Base-by-base conservation (phyloP, 2,329 filamentous ascomycete genomes). In the Calonectria leucothoes region DNA sequence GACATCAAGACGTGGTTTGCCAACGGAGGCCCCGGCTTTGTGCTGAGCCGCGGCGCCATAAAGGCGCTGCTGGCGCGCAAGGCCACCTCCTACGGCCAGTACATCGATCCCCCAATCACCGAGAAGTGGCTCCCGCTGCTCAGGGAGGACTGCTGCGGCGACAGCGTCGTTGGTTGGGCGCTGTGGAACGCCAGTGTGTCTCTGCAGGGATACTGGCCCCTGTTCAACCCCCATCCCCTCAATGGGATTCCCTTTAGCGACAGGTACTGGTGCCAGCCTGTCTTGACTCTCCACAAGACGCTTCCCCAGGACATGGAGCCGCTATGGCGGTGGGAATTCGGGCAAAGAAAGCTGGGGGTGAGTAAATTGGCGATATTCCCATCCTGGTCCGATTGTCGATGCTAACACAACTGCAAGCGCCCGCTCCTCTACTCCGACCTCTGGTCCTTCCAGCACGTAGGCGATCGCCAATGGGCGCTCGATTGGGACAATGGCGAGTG, bases 181-280 rank as follows among this genome's bases (percentile, higher is more conserved):
- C 75, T 90, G 55, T 84, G 83, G 74, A 84, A 87, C 49, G 85
- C 83, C 25, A 86, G 86, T 1, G 83, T 90, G 12, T 77, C 82
- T 5, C 67, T 90, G 71, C 86, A 85, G 23, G 88, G 88, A 7
- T 83, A 88, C 67, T 89, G 85, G 83, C 88, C 88, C 3, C 82
- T 88, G 80, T 89, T 89, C 82, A 86, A 85, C 74, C 82, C 84
- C n/a, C 88, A 91, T 74, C 83, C 89, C 45, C 78, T 89, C 29
- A 87, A 90, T 63, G 84, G 85, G 4, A 85, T 89, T 31, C 87
- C 88, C 0, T 89, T 87, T 63, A 83, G 84, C 39, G 82, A 86
- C 23, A 74, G 75, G n/a, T 84, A 88, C 72, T 89, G 88, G 88
- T 89, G 88, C 48, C 87, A 89, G 74, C 88, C 88, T 2, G 85